Percentiles rank a stretch among this genome's conserved stretches.
Conservation (phyloP, 73 alveolate genomes). For the Symbiodinium pilosum region DNA sequence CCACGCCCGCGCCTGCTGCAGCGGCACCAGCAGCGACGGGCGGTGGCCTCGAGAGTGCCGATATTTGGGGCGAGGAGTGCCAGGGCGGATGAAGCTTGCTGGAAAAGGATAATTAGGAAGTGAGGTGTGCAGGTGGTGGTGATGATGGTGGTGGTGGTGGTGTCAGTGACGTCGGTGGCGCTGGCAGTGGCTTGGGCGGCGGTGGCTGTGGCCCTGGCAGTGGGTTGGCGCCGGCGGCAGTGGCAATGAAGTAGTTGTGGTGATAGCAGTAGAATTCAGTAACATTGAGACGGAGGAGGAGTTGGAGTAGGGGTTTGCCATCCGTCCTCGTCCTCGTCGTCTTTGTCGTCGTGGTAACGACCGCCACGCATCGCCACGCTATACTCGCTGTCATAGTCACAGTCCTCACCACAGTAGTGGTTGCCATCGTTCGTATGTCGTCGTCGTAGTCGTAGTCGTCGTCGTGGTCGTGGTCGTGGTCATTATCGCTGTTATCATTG, state of each 20-base stretch:
- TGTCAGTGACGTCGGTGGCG: not conserved
- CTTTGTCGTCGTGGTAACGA: not conserved
- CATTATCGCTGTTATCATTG: too few relatives aligned
- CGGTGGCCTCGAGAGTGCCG: slow-evolving; percentile 71
- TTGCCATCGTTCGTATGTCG: not conserved
- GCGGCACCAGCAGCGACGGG: not conserved
- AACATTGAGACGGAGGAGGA: not conserved
- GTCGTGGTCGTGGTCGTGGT: too few relatives aligned
- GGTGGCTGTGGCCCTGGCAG: not conserved
- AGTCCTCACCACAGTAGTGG: not conserved
- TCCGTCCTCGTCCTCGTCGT: not conserved
- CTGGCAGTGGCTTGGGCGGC: not conserved
- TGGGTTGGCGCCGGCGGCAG: not conserved
- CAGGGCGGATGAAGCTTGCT: not conserved
- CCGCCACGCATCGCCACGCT: not conserved
- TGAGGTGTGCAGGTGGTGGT: not conserved
- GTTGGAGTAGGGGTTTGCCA: not conserved
- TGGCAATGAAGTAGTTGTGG: not conserved
- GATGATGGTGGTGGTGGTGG: not conserved
- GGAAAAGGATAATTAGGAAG: not conserved
- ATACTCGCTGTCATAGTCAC: not conserved
- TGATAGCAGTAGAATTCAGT: not conserved
- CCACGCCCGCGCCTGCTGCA: slow-evolving; percentile 4
- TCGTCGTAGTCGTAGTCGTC: too few relatives aligned
- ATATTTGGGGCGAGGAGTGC: slow-evolving; percentile 77